Evolutionary conservation across 345 rosid genomes (phyloP).

Genomic region (Eucalyptus caleyi): DNA sequence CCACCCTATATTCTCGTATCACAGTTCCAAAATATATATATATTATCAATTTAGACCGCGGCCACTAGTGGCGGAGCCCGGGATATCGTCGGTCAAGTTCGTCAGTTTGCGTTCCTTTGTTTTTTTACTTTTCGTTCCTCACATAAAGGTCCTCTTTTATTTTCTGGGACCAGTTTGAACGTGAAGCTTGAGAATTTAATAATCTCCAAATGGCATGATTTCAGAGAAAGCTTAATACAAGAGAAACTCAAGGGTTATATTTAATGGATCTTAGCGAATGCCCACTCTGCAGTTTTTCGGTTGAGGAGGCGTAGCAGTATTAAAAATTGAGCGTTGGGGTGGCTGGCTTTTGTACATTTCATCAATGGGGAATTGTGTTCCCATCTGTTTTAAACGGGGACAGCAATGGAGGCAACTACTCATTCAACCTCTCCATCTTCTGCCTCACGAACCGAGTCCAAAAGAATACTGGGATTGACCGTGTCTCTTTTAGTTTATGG

Average conservation of each 20-base stretch:
- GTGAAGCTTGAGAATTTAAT: background rate
- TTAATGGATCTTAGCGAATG: background rate
- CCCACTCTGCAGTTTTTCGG: background rate
- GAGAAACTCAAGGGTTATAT: background rate
- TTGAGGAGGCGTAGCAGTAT: background rate
- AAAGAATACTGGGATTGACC: conserved; percentile 3
- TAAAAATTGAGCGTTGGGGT: background rate
- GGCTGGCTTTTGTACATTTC: background rate
- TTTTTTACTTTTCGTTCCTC: background rate
- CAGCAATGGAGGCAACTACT: background rate
- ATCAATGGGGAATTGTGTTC: conserved; percentile 1
- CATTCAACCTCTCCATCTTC: background rate
- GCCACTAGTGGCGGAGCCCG: background rate
- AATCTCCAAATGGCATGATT: background rate
- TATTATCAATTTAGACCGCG: background rate
- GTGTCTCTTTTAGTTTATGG: background rate
- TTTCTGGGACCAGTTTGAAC: background rate
- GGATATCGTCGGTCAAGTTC: background rate
- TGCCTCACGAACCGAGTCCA: background rate
- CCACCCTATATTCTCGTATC: background rate
- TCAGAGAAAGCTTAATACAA: background rate
- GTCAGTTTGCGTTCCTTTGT: background rate
- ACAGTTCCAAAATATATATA: background rate
- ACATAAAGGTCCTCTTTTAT: background rate
- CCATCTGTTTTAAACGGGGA: background rate